Base-by-base conservation (phyloP, 129 eudicot genomes). In the Helichrysum umbraculigerum region DNA sequence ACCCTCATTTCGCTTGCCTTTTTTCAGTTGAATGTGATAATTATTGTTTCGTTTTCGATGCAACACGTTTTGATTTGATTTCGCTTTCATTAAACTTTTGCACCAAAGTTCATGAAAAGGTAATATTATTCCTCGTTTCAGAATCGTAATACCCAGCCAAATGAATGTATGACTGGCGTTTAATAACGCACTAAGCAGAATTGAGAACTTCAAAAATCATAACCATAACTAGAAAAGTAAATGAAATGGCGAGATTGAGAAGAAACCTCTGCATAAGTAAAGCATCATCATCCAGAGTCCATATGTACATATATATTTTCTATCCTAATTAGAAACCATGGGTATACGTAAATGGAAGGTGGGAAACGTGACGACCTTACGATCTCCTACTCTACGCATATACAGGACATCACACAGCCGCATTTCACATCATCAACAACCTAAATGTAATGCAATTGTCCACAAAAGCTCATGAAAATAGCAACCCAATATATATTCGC, bases 221-320 rank as follows among this genome's bases (percentile, higher is more conserved):
- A 63, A 64, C 32, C 29, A 6, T n/a, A 5, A 29, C 20, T 17
- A 42, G 1, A 74, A 44, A 17, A 35, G 32, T 25, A 32, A 75
- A 11, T 32, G 21, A 35, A 8, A 19, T 29, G 7, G n/a, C 8
- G n/a, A 19, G 17, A 9, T 41, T 39, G 7, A 4, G 35, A 22
- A 22, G 58, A 65, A 64, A 65, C 22, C 32, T 52, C 35, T 33
- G 51, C 21, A 39, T 19, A 76, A 44, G 66, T 33, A 52, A 66
- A 76, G 57, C 30, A 30, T 56, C 54, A 77, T 41, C 42, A 70
- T 69, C 68, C 62, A 30, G 14, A 20, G 75, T 57, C 47, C 75
- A 68, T 57, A 70, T 69, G 17, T 70, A 78, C 63, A 78, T 44
- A 70, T 44, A 70, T 60, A 67, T 78, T 68, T 70, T 70, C 75